Evolutionary conservation across 495 filamentous ascomycete genomes (phyloP).

Genomic region (Lasiosphaeriaceae sp.): DNA sequence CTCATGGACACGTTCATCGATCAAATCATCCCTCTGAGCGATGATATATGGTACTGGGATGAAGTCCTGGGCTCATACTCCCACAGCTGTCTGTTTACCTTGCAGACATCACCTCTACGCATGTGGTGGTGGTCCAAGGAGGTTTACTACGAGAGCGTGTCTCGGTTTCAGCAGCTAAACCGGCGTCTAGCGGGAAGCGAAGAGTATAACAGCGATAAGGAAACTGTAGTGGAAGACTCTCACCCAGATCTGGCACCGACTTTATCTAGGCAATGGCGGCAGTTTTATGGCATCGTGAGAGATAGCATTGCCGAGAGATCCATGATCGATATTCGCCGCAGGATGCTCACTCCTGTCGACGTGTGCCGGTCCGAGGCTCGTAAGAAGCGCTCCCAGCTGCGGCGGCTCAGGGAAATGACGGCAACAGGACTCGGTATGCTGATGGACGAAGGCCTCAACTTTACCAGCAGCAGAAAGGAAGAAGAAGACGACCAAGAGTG

Average conservation of each 20-base stretch:
- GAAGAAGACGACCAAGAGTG: constrained; percentile 56
- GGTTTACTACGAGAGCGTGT: constrained; percentile 55
- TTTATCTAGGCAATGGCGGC: constrained; percentile 57
- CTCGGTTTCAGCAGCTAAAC: constrained; percentile 36
- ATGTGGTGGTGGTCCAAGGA: constrained; percentile 63
- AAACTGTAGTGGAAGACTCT: background rate
- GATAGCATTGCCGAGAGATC: constrained; percentile 63
- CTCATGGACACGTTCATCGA: constrained; percentile 69
- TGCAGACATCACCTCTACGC: constrained; percentile 75
- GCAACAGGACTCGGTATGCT: constrained; percentile 85
- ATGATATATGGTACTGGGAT: constrained; percentile 93
- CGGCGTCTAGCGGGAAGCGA: background rate
- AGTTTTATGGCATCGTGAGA: constrained; percentile 77
- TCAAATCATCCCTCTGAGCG: constrained; percentile 71
- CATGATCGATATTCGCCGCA: constrained; percentile 54
- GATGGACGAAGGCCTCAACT: constrained; percentile 72
- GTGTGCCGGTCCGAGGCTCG: constrained; percentile 65
- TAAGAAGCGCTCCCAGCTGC: constrained; percentile 63
- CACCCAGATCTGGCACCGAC: constrained; percentile 6
- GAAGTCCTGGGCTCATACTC: constrained; percentile 68
- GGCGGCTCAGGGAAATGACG: constrained; percentile 65
- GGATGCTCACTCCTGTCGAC: constrained; percentile 66
- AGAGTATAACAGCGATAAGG: constrained; percentile 7
- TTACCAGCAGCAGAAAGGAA: constrained; percentile 34
- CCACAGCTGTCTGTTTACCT: constrained; percentile 68